phyloP scores from a whole-genome alignment of 2,329 filamentous ascomycete genomes.

The Macrophomina phaseolina region DNA sequence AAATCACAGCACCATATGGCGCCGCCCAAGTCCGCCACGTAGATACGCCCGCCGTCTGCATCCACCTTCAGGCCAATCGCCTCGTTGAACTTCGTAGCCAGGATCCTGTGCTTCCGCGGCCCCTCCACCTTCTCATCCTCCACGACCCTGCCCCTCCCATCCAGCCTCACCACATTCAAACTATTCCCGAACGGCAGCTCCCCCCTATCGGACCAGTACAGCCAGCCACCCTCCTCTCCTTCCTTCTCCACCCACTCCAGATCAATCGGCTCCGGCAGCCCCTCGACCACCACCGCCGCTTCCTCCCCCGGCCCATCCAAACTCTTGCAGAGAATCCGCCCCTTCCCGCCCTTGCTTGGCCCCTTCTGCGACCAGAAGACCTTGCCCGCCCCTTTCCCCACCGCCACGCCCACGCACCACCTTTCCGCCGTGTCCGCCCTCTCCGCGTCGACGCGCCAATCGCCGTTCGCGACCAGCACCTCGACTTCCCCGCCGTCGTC shows the following conservation, averaged over 20 bases:
- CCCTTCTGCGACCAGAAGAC: constrained; percentile 70
- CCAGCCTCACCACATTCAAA: constrained; percentile 49
- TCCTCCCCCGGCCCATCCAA: constrained; percentile 48
- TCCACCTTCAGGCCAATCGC: constrained; percentile 34
- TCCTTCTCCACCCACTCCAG: constrained; percentile 55
- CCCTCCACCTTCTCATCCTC: not conserved
- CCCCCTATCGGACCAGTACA: constrained; percentile 65
- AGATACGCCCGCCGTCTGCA: constrained; percentile 29
- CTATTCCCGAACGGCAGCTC: constrained; percentile 62
- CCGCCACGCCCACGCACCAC: constrained; percentile 64
- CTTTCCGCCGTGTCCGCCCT: constrained; percentile 37
- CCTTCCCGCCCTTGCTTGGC: constrained; percentile 55
- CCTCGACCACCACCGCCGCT: constrained; percentile 45
- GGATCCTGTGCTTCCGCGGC: too few relatives aligned
- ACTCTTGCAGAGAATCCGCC: constrained; percentile 60
- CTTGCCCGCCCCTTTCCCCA: constrained; percentile 50
- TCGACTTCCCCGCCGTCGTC: constrained; percentile 44
- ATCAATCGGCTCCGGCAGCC: constrained; percentile 60
- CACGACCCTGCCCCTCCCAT: not conserved
- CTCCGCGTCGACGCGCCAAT: constrained; percentile 38
- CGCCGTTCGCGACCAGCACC: constrained; percentile 45
- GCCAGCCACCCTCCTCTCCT: constrained; percentile 52
- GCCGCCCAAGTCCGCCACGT: constrained; percentile 34
- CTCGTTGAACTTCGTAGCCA: constrained; percentile 36
- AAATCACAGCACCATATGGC: not conserved